These are phyloP conservation scores for Luzula sylvatica DNA, from an alignment of 176 grass and related monocot species.

Conservation along the genomic window DNA sequence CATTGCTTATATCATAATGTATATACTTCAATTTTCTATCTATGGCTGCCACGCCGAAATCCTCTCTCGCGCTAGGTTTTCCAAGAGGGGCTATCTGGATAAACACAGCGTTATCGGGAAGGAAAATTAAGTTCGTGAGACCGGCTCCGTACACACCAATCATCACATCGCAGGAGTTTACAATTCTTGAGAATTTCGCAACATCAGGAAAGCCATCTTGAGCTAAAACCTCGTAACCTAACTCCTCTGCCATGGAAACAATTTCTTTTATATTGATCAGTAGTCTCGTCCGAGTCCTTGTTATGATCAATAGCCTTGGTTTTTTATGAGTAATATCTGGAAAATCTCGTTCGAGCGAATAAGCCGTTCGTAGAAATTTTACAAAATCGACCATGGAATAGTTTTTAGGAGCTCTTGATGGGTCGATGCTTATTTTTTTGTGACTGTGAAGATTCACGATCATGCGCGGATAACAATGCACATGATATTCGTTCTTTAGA, in stretches of 20 bases:
- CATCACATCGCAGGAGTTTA: slow-evolving; percentile 58
- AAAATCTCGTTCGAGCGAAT: slow-evolving; percentile 23
- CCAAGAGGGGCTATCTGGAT: slow-evolving; percentile 69
- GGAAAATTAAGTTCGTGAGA: slow-evolving; percentile 49
- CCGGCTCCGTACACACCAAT: slow-evolving; percentile 68
- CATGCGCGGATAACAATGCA: slow-evolving; percentile 36
- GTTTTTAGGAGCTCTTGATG: slow-evolving; percentile 12
- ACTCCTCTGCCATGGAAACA: slow-evolving; percentile 16
- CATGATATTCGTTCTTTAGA: slow-evolving; percentile 8
- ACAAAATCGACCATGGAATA: slow-evolving; percentile 48
- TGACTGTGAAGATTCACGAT: slow-evolving; percentile 30
- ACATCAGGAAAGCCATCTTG: slow-evolving; percentile 20
- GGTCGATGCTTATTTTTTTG: slow-evolving; percentile 41
- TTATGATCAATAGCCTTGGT: slow-evolving; percentile 41
- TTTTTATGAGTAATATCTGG: not conserved
- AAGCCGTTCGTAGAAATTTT: slow-evolving; percentile 25
- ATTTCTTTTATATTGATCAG: slow-evolving; percentile 37
- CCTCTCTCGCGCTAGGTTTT: slow-evolving; percentile 28
- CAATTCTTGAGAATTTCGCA: slow-evolving; percentile 16
- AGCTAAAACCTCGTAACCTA: slow-evolving; percentile 35
- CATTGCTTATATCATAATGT: slow-evolving; percentile 31
- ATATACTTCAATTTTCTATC: slow-evolving; percentile 46
- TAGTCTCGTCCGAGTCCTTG: slow-evolving; percentile 26
- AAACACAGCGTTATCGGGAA: slow-evolving; percentile 31
- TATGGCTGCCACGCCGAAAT: slow-evolving; percentile 32